Evolutionary conservation across 139 green algal genomes (phyloP).

Genomic region (Chlorella vulgaris): DNA sequence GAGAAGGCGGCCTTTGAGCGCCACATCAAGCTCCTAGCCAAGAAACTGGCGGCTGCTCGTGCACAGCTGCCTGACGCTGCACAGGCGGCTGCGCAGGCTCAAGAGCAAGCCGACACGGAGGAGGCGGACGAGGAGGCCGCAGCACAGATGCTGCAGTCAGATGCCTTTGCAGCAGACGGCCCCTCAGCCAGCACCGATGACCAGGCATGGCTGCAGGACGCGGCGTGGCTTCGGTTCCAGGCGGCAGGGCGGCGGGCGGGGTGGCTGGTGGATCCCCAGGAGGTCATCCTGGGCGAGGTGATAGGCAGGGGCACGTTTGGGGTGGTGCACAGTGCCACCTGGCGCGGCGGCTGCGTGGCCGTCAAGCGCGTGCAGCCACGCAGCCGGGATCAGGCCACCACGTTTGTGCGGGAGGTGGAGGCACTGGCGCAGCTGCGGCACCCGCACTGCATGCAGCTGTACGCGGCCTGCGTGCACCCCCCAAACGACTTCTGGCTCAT

Average conservation of each 20-base stretch:
- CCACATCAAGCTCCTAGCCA: conserved; percentile 16
- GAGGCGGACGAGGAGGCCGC: conserved; percentile 15
- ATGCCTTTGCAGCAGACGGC: not conserved
- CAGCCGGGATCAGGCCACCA: conserved; percentile 57
- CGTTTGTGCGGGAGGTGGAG: conserved; percentile 81
- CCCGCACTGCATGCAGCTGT: conserved; percentile 77
- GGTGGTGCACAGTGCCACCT: conserved; percentile 70
- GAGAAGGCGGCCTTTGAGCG: conserved; percentile 1
- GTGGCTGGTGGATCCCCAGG: conserved; percentile 43
- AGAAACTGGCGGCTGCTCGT: conserved; percentile 6
- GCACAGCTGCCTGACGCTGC: not conserved
- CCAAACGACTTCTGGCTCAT: conserved; percentile 76
- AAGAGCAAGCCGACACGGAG: not conserved
- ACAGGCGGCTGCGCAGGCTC: not conserved
- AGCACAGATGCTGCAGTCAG: not conserved
- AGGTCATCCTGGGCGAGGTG: conserved; percentile 57
- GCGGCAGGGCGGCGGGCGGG: conserved; percentile 16
- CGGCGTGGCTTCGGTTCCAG: conserved; percentile 29
- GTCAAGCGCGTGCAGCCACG: conserved; percentile 69
- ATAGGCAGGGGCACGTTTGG: conserved; percentile 72
- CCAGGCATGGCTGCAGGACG: conserved; percentile 4
- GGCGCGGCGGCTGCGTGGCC: conserved; percentile 69
- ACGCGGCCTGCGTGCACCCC: conserved; percentile 54
- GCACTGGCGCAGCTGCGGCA: conserved; percentile 55
- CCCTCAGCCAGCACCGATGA: not conserved